Percentiles rank a stretch among this genome's conserved stretches.
phyloP scores from a whole-genome alignment of 192 early-diverging fungal species.

The Coemansia asiatica region DNA sequence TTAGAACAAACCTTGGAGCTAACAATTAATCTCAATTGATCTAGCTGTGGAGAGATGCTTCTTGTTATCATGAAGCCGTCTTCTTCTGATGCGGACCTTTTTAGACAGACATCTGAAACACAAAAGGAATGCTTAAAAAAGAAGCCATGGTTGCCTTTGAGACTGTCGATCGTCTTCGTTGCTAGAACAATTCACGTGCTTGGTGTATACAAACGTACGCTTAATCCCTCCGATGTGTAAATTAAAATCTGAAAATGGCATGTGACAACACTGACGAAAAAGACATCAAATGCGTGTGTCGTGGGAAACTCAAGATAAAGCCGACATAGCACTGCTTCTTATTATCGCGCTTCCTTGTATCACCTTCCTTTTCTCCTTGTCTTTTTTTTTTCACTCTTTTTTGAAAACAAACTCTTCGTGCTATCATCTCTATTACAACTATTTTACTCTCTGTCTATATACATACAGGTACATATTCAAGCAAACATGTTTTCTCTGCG shows the following conservation, averaged over 20 bases:
- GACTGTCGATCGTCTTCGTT: background rate
- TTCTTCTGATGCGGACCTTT: no score
- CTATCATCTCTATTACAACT: no score
- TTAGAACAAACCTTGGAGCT: background rate
- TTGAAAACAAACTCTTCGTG: background rate
- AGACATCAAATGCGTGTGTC: no score
- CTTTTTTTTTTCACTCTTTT: background rate
- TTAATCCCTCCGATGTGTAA: background rate
- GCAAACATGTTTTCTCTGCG: conserved; percentile 10
- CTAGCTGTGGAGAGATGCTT: no score
- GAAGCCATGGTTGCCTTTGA: no score
- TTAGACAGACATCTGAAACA: no score
- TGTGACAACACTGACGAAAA: no score
- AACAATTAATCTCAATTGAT: no score
- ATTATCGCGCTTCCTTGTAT: no score
- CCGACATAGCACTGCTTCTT: background rate
- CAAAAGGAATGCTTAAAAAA: no score
- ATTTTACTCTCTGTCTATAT: background rate
- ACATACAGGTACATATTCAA: background rate
- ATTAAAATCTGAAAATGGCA: no score
- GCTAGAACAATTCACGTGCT: background rate
- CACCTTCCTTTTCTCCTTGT: background rate
- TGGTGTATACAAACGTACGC: background rate
- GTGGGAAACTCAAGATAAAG: background rate
- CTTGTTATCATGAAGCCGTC: no score